Evolutionary conservation across 116 monocot species (phyloP).

Genomic region (Posidonia oceanica): DNA sequence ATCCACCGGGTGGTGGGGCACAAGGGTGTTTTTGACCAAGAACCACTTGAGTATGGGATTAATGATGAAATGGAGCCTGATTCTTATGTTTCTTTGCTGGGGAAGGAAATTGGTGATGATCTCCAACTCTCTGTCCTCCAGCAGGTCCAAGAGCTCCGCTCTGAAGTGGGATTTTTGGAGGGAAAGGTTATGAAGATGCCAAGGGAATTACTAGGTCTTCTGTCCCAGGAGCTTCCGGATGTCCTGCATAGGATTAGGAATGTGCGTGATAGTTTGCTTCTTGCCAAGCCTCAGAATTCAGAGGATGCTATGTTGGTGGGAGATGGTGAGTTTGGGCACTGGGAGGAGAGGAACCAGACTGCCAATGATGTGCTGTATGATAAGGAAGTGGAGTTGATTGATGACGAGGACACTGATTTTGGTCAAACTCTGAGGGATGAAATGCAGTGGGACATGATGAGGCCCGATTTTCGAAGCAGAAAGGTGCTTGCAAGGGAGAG

Average conservation of each 20-base stretch:
- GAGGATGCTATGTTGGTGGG: constrained; percentile 37
- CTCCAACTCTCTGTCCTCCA: constrained; percentile 44
- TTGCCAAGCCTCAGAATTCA: constrained; percentile 16
- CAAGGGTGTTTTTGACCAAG: constrained; percentile 67
- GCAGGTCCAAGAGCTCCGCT: constrained; percentile 56
- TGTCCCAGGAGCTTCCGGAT: constrained; percentile 54
- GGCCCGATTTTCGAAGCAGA: constrained; percentile 39
- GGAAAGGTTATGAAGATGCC: constrained; percentile 66
- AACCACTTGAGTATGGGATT: constrained; percentile 59
- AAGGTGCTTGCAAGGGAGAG: constrained; percentile 59
- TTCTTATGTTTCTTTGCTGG: constrained; percentile 32
- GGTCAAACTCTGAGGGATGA: constrained; percentile 37
- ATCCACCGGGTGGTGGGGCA: constrained; percentile 82
- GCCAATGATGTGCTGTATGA: constrained; percentile 39
- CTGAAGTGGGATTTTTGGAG: constrained; percentile 46
- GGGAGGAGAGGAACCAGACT: constrained; percentile 45
- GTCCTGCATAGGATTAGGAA: constrained; percentile 56
- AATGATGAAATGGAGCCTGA: constrained; percentile 60
- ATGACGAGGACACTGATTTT: constrained; percentile 67
- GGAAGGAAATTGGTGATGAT: constrained; percentile 39
- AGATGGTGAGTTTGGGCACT: constrained; percentile 43
- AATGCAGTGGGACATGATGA: constrained; percentile 67
- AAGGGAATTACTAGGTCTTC: constrained; percentile 25
- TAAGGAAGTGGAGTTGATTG: constrained; percentile 64
- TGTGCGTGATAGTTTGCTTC: constrained; percentile 17